Percentiles rank a stretch among this genome's conserved stretches.
phyloP scores from a whole-genome alignment of 306 rosid genomes.

The Inga laurina region DNA sequence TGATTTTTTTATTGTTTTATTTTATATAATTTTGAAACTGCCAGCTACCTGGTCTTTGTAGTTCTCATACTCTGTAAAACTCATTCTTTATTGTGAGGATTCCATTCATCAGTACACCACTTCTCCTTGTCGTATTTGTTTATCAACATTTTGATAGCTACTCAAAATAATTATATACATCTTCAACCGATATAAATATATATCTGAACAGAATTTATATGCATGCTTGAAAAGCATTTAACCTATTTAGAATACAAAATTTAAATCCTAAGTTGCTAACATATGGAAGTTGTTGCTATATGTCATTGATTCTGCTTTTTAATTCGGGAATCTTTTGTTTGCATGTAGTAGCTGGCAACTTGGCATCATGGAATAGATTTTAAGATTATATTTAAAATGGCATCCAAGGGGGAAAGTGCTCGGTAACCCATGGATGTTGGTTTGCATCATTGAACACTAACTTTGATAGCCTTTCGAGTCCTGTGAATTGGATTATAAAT shows the following conservation, averaged over 20 bases:
- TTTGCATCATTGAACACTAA: neutral
- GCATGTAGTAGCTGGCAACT: neutral
- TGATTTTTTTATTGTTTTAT: neutral
- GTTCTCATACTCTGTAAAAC: constrained; percentile 11
- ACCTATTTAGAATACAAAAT: neutral
- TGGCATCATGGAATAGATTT: neutral
- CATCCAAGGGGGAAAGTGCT: neutral
- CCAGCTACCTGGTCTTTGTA: neutral
- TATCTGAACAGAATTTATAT: neutral
- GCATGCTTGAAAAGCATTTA: neutral
- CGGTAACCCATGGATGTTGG: neutral
- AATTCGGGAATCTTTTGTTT: neutral
- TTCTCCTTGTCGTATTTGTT: neutral
- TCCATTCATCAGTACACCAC: neutral
- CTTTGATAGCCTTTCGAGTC: constrained; percentile 1
- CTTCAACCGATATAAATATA: neutral
- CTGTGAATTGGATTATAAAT: constrained; percentile 3
- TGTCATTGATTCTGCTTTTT: neutral
- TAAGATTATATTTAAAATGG: neutral
- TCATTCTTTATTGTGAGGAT: constrained; percentile 5
- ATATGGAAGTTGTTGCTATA: neutral
- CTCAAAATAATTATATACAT: neutral
- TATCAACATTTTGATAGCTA: neutral
- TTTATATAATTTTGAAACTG: neutral
- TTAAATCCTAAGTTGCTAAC: neutral